Conservation (phyloP, 2,329 filamentous ascomycete species). For the Ascochyta pisi region DNA sequence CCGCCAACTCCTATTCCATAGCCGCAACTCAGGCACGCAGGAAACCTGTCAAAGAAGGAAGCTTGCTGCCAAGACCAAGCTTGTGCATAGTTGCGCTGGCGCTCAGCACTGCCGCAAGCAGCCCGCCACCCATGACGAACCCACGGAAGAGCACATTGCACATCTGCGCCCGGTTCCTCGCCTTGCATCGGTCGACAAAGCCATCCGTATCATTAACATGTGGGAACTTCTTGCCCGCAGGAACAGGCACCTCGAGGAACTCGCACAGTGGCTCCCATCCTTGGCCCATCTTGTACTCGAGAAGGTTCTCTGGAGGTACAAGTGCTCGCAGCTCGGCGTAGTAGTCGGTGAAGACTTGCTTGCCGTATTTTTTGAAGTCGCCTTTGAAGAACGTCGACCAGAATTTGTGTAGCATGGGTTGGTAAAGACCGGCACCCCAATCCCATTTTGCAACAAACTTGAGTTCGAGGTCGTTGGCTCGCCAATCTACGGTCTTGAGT, state of each 20-base stretch:
- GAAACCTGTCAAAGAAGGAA: conserved; percentile 6
- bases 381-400: conserved; percentile 72
- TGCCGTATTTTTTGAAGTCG: conserved; percentile 70
- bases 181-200: conserved; percentile 62
- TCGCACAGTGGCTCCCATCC: conserved; percentile 39
- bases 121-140: conserved; percentile 9
- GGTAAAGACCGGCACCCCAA: conserved; percentile 72
- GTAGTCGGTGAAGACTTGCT: conserved; percentile 66
- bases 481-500: conserved; percentile 73
- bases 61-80: conserved; percentile 6
- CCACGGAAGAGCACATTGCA: conserved; percentile 54
- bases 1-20: neutral
- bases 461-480: conserved; percentile 68
- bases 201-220: conserved; percentile 35
- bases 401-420: conserved; percentile 74
- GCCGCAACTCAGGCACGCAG: conserved; percentile 2
- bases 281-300: conserved; percentile 40
- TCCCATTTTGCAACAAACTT: conserved; percentile 62
- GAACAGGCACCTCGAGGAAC: conserved; percentile 35
- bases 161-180: conserved; percentile 63
- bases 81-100: conserved; percentile 9
- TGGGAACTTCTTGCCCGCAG: conserved; percentile 37
- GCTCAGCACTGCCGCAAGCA: conserved; percentile 10
- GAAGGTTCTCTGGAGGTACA: conserved; percentile 58
- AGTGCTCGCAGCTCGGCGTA: conserved; percentile 59